phyloP scores from a whole-genome alignment of 208 protist genomes.

The Trypanosoma congolense region DNA sequence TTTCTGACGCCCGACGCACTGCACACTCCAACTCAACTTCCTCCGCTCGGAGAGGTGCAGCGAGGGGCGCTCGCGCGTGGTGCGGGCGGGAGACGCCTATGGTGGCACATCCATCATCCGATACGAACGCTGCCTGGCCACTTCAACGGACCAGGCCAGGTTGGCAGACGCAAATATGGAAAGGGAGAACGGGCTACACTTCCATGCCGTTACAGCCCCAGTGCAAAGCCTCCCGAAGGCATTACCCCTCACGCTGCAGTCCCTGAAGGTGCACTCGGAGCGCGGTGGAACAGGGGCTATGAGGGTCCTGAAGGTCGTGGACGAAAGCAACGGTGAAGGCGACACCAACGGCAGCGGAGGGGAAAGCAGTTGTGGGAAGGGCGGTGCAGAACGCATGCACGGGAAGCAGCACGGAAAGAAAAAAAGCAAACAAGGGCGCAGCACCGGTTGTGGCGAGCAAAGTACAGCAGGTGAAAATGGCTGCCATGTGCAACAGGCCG shows the following conservation, averaged over 20 bases:
- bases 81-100: slow-evolving; percentile 36
- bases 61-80: neutral
- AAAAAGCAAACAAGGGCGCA: neutral
- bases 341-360: neutral
- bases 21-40: slow-evolving; percentile 54
- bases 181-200: slow-evolving; percentile 30
- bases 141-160: neutral
- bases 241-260: slow-evolving; percentile 28
- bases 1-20: slow-evolving; percentile 41
- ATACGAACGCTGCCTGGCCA: slow-evolving; percentile 21
- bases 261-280: slow-evolving; percentile 33
- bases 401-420: slow-evolving; percentile 3
- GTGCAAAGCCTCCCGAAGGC: slow-evolving; percentile 20
- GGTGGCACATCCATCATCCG: slow-evolving; percentile 47
- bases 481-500: neutral
- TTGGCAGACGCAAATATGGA: slow-evolving; percentile 2
- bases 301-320: slow-evolving; percentile 44
- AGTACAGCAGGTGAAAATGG: neutral
- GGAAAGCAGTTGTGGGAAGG: neutral
- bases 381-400: neutral
- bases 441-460: neutral
- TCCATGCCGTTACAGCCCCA: slow-evolving; percentile 42
- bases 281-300: slow-evolving; percentile 9
- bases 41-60: neutral
- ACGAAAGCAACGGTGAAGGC: slow-evolving; percentile 20